These are phyloP conservation scores for Trichomonascaceae sp. DNA, from an alignment of 1,139 yeast genomes.

Conservation along the genomic window DNA sequence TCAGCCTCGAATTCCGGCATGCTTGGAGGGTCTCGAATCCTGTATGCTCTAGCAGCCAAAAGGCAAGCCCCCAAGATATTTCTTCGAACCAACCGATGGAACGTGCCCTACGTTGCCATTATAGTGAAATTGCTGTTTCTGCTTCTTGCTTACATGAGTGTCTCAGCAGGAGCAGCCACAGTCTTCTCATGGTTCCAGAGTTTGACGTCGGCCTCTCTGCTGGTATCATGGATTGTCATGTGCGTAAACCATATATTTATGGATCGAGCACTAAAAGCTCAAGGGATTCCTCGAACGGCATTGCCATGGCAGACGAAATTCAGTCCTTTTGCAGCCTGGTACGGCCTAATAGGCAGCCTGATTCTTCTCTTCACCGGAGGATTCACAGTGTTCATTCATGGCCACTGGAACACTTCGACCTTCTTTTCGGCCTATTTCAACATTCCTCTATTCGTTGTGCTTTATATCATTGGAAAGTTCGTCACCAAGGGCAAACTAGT, in stretches of 20 bases:
- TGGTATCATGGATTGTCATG: conserved; percentile 39
- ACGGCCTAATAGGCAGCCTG: conserved; percentile 55
- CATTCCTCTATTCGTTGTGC: conserved; percentile 45
- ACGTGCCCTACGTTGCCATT: conserved; percentile 47
- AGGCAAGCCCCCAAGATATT: conserved; percentile 53
- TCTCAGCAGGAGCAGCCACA: conserved; percentile 46
- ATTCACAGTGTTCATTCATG: conserved; percentile 52
- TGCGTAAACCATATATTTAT: conserved; percentile 41
- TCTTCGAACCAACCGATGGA: conserved; percentile 45
- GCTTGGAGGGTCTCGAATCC: conserved; percentile 48
- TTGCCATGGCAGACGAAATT: conserved; percentile 38
- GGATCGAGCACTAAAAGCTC: conserved; percentile 59
- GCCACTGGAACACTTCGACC: conserved; percentile 56
- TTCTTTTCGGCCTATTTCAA: conserved; percentile 70
- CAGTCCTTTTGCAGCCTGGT: conserved; percentile 58
- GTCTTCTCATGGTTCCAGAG: conserved; percentile 75
- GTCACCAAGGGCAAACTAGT: conserved; percentile 49
- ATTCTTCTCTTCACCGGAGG: conserved; percentile 62
- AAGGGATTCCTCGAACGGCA: conserved; percentile 45
- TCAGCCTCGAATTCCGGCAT: conserved; percentile 68
- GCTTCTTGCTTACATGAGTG: conserved; percentile 54
- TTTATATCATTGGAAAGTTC: conserved; percentile 52
- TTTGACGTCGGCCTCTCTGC: conserved; percentile 48
- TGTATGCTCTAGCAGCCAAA: conserved; percentile 46
- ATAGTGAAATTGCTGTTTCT: conserved; percentile 32